phyloP scores from a whole-genome alignment of 306 rosid genomes.

The Sicyos baderoa region DNA sequence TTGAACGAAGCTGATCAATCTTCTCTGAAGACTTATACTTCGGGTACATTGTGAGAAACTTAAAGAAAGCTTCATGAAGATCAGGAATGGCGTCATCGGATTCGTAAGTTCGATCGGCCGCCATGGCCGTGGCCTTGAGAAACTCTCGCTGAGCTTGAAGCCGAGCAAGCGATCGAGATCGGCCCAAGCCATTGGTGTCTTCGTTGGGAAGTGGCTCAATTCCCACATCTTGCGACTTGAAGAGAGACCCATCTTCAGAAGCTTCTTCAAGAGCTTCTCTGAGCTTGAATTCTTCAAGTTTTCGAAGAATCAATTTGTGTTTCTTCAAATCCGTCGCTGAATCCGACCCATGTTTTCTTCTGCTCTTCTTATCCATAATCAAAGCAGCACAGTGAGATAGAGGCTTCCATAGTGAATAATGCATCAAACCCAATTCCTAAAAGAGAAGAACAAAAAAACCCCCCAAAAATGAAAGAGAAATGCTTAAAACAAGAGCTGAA shows the following conservation, averaged over 20 bases:
- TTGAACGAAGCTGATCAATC: constrained; percentile 65
- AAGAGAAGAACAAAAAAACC: no score
- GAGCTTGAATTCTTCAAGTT: constrained; percentile 76
- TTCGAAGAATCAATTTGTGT: constrained; percentile 63
- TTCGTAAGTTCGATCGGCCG: constrained; percentile 61
- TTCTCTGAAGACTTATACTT: constrained; percentile 53
- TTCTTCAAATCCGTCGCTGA: constrained; percentile 38
- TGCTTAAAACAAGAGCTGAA: not conserved
- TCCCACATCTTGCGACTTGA: constrained; percentile 65
- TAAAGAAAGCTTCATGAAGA: constrained; percentile 52
- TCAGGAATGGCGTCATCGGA: constrained; percentile 61
- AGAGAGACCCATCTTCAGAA: constrained; percentile 79
- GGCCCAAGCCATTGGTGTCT: constrained; percentile 41
- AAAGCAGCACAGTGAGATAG: constrained; percentile 47
- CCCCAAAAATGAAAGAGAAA: not conserved
- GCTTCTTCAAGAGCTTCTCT: constrained; percentile 98
- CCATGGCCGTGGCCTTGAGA: constrained; percentile 69
- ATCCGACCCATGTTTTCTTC: constrained; percentile 47
- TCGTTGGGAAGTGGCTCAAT: constrained; percentile 42
- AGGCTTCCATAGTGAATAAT: constrained; percentile 49
- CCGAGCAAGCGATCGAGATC: constrained; percentile 75
- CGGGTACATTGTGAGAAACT: constrained; percentile 78
- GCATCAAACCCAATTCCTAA: constrained; percentile 27
- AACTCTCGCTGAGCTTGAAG: constrained; percentile 71
- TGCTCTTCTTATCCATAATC: constrained; percentile 39